These are phyloP conservation scores for Gastrolobium bilobum DNA, from an alignment of 306 rosid species.

Conservation along the genomic window DNA sequence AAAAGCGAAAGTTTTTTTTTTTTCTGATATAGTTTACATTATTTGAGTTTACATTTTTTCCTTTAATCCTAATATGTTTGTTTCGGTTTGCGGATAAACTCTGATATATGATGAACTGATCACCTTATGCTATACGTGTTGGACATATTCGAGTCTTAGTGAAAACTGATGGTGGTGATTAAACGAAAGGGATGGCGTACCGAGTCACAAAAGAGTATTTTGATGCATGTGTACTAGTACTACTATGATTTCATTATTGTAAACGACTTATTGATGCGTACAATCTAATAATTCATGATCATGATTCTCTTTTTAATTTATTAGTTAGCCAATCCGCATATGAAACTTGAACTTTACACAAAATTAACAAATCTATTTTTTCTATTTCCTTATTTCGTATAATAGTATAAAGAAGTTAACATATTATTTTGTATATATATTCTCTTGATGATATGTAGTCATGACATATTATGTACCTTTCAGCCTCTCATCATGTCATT, in stretches of 20 bases:
- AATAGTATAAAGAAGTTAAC: not conserved
- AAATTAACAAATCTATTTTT: not conserved
- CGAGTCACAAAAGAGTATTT: not conserved
- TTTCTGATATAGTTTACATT: not conserved
- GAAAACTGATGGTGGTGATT: too few species aligned
- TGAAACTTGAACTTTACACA: constrained; percentile 40
- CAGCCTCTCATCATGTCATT: constrained; percentile 23
- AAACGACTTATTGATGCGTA: not conserved
- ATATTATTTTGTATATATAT: not conserved
- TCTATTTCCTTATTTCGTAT: not conserved
- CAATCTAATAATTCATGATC: constrained; percentile 29
- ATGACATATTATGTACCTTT: constrained; percentile 14
- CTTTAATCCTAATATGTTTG: not conserved
- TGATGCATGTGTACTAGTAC: constrained; percentile 12
- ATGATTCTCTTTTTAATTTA: constrained; percentile 39
- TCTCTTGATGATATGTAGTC: constrained; percentile 22
- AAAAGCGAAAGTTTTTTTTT: too few species aligned
- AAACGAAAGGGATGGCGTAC: not conserved
- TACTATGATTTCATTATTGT: not conserved
- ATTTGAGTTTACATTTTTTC: not conserved
- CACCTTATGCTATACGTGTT: too few species aligned
- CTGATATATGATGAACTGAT: too few species aligned
- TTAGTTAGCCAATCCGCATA: not conserved
- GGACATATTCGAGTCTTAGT: too few species aligned
- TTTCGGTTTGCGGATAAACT: too few species aligned